phyloP scores from a whole-genome alignment of 139 green algal genomes.

The Coccomyxa sp. region DNA sequence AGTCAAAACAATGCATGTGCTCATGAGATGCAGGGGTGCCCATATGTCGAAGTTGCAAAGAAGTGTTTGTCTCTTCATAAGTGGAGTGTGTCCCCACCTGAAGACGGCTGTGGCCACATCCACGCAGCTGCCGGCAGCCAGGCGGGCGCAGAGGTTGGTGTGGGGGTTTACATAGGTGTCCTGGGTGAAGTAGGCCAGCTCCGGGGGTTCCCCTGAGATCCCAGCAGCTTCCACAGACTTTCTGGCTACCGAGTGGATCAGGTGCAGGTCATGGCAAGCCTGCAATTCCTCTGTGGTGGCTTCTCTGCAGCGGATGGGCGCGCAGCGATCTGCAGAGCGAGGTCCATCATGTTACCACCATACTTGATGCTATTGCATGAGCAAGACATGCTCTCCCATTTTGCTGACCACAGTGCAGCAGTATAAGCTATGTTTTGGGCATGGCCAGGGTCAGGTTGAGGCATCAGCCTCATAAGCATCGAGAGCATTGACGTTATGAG shows the following conservation, averaged over 20 bases:
- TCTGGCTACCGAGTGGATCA: conserved; percentile 30
- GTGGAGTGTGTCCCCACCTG: too few species aligned
- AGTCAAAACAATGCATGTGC: too few species aligned
- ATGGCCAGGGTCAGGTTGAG: too few species aligned
- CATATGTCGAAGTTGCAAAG: too few species aligned
- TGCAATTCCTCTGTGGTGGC: conserved; percentile 52
- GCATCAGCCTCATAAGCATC: too few species aligned
- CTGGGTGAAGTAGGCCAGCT: conserved; percentile 16
- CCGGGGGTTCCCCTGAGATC: not conserved
- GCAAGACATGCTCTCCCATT: too few species aligned
- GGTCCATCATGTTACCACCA: not conserved
- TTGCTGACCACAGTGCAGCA: too few species aligned
- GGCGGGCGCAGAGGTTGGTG: conserved; percentile 51
- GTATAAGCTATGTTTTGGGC: too few species aligned
- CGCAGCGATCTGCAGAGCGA: conserved; percentile 34
- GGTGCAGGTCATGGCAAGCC: conserved; percentile 49
- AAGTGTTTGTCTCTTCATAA: too few species aligned
- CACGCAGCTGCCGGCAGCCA: conserved; percentile 63
- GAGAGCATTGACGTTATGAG: too few species aligned
- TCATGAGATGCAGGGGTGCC: too few species aligned
- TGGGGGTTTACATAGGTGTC: conserved; percentile 71
- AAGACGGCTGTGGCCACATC: conserved; percentile 49
- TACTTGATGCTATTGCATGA: too few species aligned
- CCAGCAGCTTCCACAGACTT: conserved; percentile 6
- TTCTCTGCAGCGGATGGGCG: conserved; percentile 27